phyloP scores from a whole-genome alignment of 2,329 filamentous ascomycete species.

The Cercospora citrullina region DNA sequence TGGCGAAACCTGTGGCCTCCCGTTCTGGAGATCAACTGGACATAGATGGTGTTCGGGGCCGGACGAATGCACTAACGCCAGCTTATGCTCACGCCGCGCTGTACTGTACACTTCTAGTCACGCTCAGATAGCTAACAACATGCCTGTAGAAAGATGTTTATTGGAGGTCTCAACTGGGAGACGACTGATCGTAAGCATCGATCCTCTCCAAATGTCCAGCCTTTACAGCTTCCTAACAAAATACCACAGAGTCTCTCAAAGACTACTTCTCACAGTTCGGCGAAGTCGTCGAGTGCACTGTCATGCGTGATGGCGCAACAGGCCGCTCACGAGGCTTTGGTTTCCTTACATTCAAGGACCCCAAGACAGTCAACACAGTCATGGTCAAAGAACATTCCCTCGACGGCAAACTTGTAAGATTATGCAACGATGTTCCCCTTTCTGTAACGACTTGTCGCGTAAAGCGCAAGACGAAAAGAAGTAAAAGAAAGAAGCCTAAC shows the following conservation, averaged over 20 bases:
- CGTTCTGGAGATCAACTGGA: not conserved
- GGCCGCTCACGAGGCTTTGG: constrained; percentile 94
- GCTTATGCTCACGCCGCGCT: constrained; percentile 23
- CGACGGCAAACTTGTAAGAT: constrained; percentile 93
- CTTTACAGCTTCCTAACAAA: constrained; percentile 33
- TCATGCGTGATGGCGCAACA: constrained; percentile 96
- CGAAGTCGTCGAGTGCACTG: constrained; percentile 94
- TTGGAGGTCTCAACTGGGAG: constrained; percentile 98
- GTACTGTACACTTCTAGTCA: not conserved
- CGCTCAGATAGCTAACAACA: constrained; percentile 30
- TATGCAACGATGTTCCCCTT: constrained; percentile 1
- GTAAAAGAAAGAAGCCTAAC: constrained; percentile 22
- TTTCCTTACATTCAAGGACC: constrained; percentile 95
- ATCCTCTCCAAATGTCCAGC: not conserved
- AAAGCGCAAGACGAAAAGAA: not conserved
- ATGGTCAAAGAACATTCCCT: constrained; percentile 99
- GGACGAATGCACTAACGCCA: constrained; percentile 1
- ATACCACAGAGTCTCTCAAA: constrained; percentile 76
- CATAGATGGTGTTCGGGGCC: not conserved
- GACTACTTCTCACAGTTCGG: constrained; percentile 98
- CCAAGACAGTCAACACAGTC: constrained; percentile 96
- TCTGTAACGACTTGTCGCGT: not conserved
- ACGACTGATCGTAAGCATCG: constrained; percentile 85
- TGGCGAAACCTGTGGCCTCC: not conserved
- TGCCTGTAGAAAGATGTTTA: constrained; percentile 90